Base-by-base conservation (phyloP, 1,284 basidiomycete genomes). In the Ustilago lituana region DNA sequence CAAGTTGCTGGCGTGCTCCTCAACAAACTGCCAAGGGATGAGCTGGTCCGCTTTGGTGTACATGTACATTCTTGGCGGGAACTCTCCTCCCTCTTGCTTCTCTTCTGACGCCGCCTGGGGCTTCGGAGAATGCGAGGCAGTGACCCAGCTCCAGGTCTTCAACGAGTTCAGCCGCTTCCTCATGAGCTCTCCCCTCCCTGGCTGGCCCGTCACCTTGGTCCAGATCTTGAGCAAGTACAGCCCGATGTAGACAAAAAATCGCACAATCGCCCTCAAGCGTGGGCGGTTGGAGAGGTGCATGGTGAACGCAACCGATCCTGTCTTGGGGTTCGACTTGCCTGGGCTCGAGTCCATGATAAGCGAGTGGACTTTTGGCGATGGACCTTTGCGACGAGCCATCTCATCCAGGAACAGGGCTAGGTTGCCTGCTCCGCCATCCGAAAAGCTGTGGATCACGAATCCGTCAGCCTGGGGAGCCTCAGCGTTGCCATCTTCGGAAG, bases 61-160 rank as follows among this genome's bases (percentile, higher is more conserved):
- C 43, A 78, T 60, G 64, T 78, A 78, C 49, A 76, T 63, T 19
- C 76, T 46, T 11, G 76, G 76, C 12, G 74, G 73, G 47, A 50
- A 62, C 12, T 27, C 45, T 37, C 22, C 45, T 19, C 26, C 38
- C 38, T 40, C 20, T 23, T 40, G 17, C 27, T 26, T 33, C 38
- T 46, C 20, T 20, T 45, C 22, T 29, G 24, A 19, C 12, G 32
- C 32, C 14, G 29, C 24, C 10, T 29, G 36, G 5, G 36, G 17
- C 24, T 57, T 54, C 38, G 49, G 24, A 5, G 27, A 33, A 23
- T 59, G 37, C 5, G 55, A 58, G 12, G 62, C 62, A 10, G 62
- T 61, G n/a, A 65, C 52, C 71, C 71, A 73, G 23, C 39, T 55
- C 76, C 76, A 77, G 27, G 54, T 61, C 19, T 37, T 35, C 11